A percentile compares a stretch with the other conserved stretches of the same genome.
phyloP scores from a whole-genome alignment of 1,284 basidiomycete genomes.

The Omphalotus olearius region DNA sequence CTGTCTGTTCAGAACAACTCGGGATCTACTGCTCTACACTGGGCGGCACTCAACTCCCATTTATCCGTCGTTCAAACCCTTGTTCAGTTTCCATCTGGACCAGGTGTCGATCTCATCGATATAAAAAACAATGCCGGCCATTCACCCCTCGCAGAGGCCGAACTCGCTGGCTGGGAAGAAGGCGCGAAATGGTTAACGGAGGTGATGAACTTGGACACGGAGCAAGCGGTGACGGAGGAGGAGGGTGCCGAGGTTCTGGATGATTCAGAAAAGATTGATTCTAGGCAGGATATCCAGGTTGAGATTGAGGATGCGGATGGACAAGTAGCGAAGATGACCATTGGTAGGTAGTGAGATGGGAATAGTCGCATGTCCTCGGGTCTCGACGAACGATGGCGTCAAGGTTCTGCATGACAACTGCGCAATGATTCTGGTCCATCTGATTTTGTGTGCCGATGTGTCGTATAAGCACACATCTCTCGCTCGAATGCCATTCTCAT shows the following conservation, averaged over 20 bases:
- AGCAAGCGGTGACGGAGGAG: constrained; percentile 31
- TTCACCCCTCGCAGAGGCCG: constrained; percentile 73
- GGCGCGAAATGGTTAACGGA: constrained; percentile 76
- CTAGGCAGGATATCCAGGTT: constrained; percentile 43
- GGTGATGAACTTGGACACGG: constrained; percentile 62
- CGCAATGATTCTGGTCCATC: too few relatives aligned
- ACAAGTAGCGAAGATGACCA: constrained; percentile 54
- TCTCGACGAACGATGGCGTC: too few relatives aligned
- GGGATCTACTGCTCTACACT: constrained; percentile 81
- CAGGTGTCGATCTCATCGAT: constrained; percentile 65
- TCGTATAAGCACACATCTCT: too few relatives aligned
- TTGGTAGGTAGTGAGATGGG: constrained; percentile 21
- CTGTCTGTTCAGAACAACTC: constrained; percentile 61
- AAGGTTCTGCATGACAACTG: too few relatives aligned
- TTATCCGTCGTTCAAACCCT: constrained; percentile 64
- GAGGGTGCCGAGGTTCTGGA: constrained; percentile 30
- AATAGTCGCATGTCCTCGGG: too few relatives aligned
- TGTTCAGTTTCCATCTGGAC: constrained; percentile 50
- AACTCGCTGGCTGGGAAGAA: constrained; percentile 73
- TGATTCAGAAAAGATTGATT: constrained; percentile 25
- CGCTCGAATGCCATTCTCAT: too few relatives aligned
- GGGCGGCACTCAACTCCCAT: constrained; percentile 84
- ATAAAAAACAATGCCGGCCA: constrained; percentile 67
- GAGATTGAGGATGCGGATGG: constrained; percentile 70
- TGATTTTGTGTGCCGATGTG: too few relatives aligned